Base-by-base conservation (phyloP, 2,329 filamentous ascomycete genomes). In the Beauveria australis region DNA sequence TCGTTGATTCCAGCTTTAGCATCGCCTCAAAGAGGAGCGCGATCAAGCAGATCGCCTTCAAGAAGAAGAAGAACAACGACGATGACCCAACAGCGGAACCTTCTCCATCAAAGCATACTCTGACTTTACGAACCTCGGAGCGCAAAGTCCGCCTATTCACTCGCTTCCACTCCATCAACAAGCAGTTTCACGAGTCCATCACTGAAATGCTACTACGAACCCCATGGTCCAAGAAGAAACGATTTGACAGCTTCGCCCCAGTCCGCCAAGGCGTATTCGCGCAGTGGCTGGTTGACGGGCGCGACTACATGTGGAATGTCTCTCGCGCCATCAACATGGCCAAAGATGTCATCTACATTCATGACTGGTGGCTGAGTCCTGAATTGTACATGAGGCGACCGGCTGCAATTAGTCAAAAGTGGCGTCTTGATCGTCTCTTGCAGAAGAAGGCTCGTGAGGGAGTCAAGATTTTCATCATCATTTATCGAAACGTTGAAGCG, bases 231-330 rank as follows among this genome's bases (percentile, higher is more conserved):
- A 82, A 88, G 66, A 82, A 82, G 59, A 94, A 97, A 69, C 85
- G 94, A 19, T 97, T 97, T 71, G 88, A 89, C 67, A 97, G 93
- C 72, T 99, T 95, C 74, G 92, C 94, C 0, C 94, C 94, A 0
- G 89, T 97, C 1, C 85, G 94, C 62, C 86, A 85, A 52, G 88
- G 88, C 48, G 92, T 94, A 30, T 94, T 93, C 75, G 92, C 92
- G 2, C 92, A 97, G 70, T 97, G 93, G 92, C 83, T 99, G 9
- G 93, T 99, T 0, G 94, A 99, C 74, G 94, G 91, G 18, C 86
- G 94, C 66, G 94, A 99, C 72, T 95, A 97, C 78, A 97, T 97
- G 93, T 99, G 94, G 94, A 96, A 97, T 72, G 92, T 97, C 8
- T 97, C 93, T 12, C 85, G 93, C 65, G 94, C 94, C 14, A 95